A percentile compares a stretch with the other conserved stretches of the same genome.
These are phyloP conservation scores for Ophiocordyceps camponoti-saundersi DNA, from an alignment of 2,329 filamentous ascomycete genomes.

Conservation along the genomic window DNA sequence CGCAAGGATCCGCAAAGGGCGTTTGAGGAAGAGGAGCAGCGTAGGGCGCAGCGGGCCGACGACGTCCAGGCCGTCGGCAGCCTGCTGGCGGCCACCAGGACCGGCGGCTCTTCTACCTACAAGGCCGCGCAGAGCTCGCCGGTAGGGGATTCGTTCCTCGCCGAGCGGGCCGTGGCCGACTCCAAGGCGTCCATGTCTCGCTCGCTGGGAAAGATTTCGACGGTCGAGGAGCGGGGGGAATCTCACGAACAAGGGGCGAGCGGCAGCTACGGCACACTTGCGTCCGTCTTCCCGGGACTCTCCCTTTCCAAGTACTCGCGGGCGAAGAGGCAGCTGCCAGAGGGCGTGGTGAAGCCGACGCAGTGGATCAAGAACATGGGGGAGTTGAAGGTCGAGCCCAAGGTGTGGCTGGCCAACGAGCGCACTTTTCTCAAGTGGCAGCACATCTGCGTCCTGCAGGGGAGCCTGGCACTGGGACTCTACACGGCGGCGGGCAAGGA, in stretches of 20 bases:
- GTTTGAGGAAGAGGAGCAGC: slow-evolving; percentile 81
- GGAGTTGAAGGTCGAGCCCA: slow-evolving; percentile 83
- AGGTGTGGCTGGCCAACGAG: slow-evolving; percentile 98
- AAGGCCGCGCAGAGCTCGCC: slow-evolving; percentile 50
- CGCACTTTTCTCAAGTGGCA: slow-evolving; percentile 98
- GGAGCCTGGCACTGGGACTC: slow-evolving; percentile 64
- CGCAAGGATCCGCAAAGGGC: slow-evolving; percentile 80
- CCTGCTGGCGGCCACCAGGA: slow-evolving; percentile 53
- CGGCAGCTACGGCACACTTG: slow-evolving; percentile 37
- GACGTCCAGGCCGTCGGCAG: slow-evolving; percentile 83
- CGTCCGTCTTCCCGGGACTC: slow-evolving; percentile 65
- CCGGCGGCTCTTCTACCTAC: slow-evolving; percentile 22
- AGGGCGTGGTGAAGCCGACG: slow-evolving; percentile 72
- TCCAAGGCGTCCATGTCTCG: slow-evolving; percentile 14
- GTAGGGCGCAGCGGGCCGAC: slow-evolving; percentile 62
- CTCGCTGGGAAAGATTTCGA: slow-evolving; percentile 9
- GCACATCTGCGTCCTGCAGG: slow-evolving; percentile 79
- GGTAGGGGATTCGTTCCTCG: slow-evolving; percentile 46
- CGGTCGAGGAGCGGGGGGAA: slow-evolving; percentile 18
- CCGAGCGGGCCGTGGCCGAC: slow-evolving; percentile 35
- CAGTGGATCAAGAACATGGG: slow-evolving; percentile 91
- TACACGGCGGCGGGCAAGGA: slow-evolving; percentile 80
- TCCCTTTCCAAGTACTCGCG: slow-evolving; percentile 62
- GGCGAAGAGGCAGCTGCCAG: slow-evolving; percentile 46
- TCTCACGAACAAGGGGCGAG: slow-evolving; percentile 15